Conservation (phyloP, 495 filamentous ascomycete species). For the Aspergillus ellipticus region DNA sequence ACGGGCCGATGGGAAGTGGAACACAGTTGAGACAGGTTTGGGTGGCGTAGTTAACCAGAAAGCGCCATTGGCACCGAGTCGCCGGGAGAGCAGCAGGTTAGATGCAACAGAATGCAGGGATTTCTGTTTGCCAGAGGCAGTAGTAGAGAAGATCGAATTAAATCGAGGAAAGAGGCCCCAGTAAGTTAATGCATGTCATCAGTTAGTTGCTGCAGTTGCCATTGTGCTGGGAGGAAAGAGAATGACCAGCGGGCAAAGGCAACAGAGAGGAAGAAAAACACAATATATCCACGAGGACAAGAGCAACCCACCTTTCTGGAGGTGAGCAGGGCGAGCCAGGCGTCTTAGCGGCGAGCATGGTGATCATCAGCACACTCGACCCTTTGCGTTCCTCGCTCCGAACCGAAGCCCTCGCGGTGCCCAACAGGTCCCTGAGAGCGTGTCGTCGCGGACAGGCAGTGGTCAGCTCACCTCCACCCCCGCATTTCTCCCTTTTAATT, state of each 20-base stretch:
- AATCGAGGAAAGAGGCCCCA: constrained; percentile 1
- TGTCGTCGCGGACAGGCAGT: background rate
- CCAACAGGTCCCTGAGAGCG: background rate
- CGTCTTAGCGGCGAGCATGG: background rate
- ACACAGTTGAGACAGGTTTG: background rate
- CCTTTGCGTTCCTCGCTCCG: background rate
- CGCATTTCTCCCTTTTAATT: constrained; percentile 2
- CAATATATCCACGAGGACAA: background rate
- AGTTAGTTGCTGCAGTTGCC: constrained; percentile 6
- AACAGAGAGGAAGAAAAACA: background rate
- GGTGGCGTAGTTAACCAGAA: constrained; percentile 5
- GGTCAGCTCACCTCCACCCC: background rate
- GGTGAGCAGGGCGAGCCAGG: background rate
- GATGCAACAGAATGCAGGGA: constrained; percentile 10
- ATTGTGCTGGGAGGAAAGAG: background rate
- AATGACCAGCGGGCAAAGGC: background rate
- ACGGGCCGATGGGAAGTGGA: background rate
- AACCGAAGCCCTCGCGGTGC: background rate
- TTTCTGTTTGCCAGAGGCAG: background rate
- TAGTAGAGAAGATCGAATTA: background rate
- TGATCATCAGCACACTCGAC: background rate
- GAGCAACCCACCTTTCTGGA: background rate
- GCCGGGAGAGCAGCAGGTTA: background rate
- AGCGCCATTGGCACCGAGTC: constrained; percentile 10
- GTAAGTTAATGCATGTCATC: background rate